These are phyloP conservation scores for Aureobasidium namibiae DNA, from an alignment of 2,329 filamentous ascomycete genomes.

Conservation along the genomic window DNA sequence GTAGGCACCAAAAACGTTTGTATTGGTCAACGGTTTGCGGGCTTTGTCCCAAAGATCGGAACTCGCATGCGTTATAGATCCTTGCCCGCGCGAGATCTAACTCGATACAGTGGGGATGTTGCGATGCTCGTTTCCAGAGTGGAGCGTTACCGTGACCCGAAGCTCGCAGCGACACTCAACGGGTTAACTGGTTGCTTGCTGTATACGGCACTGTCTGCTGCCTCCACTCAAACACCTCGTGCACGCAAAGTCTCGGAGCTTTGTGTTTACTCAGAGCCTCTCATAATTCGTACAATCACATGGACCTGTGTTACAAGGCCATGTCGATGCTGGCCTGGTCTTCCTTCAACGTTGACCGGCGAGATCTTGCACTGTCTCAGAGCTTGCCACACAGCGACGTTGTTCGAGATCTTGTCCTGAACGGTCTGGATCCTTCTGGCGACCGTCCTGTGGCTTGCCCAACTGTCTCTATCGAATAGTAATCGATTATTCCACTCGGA, in stretches of 20 bases:
- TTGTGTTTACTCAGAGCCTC: neutral
- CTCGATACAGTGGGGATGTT: neutral
- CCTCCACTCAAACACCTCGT: neutral
- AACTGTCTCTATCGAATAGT: constrained; percentile 2
- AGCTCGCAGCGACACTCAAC: neutral
- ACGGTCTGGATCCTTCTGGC: neutral
- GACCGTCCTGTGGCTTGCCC: too few relatives aligned
- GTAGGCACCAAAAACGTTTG: neutral
- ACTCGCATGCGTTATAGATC: neutral
- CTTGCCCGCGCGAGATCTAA: neutral
- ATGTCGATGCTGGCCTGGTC: neutral
- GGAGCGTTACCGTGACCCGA: neutral
- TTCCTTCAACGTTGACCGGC: neutral
- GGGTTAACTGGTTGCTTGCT: neutral
- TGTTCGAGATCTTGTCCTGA: neutral
- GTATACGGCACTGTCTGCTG: neutral
- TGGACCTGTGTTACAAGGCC: too few relatives aligned
- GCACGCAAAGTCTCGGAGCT: neutral
- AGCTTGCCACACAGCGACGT: neutral
- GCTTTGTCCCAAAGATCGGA: neutral
- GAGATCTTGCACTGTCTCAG: neutral
- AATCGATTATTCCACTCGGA: neutral
- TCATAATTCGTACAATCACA: neutral
- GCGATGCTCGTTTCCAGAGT: neutral
- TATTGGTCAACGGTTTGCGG: neutral